These are phyloP conservation scores for Neurospora intermedia DNA, from an alignment of 495 filamentous ascomycete species.

Conservation along the genomic window DNA sequence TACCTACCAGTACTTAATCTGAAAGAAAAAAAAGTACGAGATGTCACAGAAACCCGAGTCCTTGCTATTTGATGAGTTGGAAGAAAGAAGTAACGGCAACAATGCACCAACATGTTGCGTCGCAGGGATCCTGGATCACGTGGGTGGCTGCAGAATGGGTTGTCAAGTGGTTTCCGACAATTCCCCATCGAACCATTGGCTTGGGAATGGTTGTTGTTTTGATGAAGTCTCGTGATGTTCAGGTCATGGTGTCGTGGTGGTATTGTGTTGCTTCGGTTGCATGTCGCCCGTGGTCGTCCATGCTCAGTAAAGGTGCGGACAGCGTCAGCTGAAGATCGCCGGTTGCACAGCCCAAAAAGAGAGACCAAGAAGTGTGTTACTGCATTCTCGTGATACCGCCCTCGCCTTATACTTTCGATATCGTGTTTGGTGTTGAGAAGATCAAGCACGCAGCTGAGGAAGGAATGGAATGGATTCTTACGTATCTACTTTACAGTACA, in stretches of 20 bases:
- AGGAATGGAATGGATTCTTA: too few species aligned
- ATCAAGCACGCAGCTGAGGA: not conserved
- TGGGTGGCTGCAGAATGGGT: constrained; percentile 24
- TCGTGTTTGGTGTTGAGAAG: not conserved
- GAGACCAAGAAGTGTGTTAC: not conserved
- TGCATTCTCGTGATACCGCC: not conserved
- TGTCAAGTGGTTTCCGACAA: not conserved
- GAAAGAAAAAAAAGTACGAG: not conserved
- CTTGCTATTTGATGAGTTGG: not conserved
- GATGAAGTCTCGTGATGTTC: not conserved
- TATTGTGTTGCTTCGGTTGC: not conserved
- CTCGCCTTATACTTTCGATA: not conserved
- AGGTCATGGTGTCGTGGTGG: not conserved
- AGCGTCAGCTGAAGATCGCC: not conserved
- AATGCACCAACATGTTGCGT: constrained; percentile 31
- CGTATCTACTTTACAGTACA: too few species aligned
- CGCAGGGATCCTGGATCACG: constrained; percentile 25
- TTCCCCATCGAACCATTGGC: not conserved
- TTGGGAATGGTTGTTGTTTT: not conserved
- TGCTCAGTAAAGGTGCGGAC: not conserved
- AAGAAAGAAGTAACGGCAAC: constrained; percentile 2
- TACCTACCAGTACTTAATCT: not conserved
- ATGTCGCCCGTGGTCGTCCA: not conserved
- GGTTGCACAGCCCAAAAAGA: not conserved
- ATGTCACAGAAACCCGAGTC: not conserved